Percentiles rank a stretch among this genome's conserved stretches.
Evolutionary conservation across 306 rosid species (phyloP).

Genomic region (Bauhinia variegata): DNA sequence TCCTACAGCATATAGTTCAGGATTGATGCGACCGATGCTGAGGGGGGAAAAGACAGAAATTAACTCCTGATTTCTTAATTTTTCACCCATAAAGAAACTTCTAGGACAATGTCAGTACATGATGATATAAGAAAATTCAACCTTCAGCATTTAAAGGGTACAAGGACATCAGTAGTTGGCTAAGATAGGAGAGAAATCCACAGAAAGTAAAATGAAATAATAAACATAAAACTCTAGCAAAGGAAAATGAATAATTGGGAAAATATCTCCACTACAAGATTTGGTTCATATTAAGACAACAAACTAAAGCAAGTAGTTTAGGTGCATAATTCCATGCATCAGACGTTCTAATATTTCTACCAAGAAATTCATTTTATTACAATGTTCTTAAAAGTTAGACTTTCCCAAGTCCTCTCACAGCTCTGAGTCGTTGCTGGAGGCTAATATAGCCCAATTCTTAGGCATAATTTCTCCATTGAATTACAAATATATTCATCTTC

Average conservation of each 20-base stretch:
- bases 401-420: slow-evolving; percentile 13
- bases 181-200: not conserved
- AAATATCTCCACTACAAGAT: slow-evolving; percentile 29
- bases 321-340: slow-evolving; percentile 3
- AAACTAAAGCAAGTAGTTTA: not conserved
- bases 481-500: not conserved
- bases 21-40: slow-evolving; percentile 91
- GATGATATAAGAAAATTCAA: slow-evolving; percentile 29
- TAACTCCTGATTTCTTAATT: no score
- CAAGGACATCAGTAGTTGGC: not conserved
- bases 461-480: not conserved
- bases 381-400: not conserved
- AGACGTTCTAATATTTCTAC: not conserved
- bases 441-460: not conserved
- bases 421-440: not conserved
- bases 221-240: not conserved
- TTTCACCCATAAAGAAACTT: no score
- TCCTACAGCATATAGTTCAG: slow-evolving; percentile 78
- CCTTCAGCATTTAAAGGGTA: slow-evolving; percentile 28
- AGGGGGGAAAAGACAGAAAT: slow-evolving; percentile 31
- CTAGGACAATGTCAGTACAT: not conserved
- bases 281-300: slow-evolving; percentile 6
- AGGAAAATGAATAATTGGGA: not conserved
- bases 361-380: not conserved
- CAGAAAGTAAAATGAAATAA: not conserved